A percentile compares a stretch with the other conserved stretches of the same genome.
Conservation (phyloP, 495 filamentous ascomycete species). For the Zalerion maritima region DNA sequence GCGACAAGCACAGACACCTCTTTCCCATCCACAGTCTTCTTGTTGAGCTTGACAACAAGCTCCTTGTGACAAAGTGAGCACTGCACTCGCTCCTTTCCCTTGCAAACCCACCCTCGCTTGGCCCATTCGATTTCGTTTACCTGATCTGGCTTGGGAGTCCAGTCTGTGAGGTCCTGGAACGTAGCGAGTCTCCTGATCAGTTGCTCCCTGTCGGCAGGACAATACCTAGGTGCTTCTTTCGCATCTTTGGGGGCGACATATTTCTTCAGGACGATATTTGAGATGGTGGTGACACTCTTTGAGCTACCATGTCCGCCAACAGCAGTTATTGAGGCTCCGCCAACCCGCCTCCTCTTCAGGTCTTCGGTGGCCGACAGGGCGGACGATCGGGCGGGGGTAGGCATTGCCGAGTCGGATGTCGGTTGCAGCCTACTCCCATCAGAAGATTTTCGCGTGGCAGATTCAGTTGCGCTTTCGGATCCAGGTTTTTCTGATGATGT, state of each 20-base stretch:
- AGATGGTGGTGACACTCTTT: slow-evolving; percentile 27
- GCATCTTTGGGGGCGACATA: slow-evolving; percentile 14
- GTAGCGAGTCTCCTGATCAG: slow-evolving; percentile 74
- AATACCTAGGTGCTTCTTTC: slow-evolving; percentile 45
- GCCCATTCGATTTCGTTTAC: slow-evolving; percentile 93
- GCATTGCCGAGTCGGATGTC: slow-evolving; percentile 9
- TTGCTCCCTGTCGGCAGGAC: slow-evolving; percentile 67
- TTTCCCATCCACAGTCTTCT: slow-evolving; percentile 48
- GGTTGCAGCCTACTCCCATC: slow-evolving; percentile 11
- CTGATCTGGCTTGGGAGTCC: slow-evolving; percentile 64
- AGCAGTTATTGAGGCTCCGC: too few species aligned
- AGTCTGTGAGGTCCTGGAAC: slow-evolving; percentile 78
- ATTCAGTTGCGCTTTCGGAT: too few species aligned
- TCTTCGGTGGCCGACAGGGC: too few species aligned
- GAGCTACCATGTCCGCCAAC: too few species aligned
- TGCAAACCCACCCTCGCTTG: slow-evolving; percentile 82
- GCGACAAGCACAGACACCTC: slow-evolving; percentile 37
- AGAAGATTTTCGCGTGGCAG: too few species aligned
- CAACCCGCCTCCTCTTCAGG: slow-evolving; percentile 37
- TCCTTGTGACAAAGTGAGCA: slow-evolving; percentile 75
- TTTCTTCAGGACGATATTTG: slow-evolving; percentile 28
- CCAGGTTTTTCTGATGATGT: too few species aligned
- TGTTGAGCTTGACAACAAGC: slow-evolving; percentile 65
- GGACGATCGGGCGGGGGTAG: slow-evolving; percentile 9
- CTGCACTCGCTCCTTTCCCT: slow-evolving; percentile 63